Percentiles rank a stretch among this genome's conserved stretches.
Evolutionary conservation across 192 early-diverging fungal species (phyloP).

Genomic region (Pilaira anomala): DNA sequence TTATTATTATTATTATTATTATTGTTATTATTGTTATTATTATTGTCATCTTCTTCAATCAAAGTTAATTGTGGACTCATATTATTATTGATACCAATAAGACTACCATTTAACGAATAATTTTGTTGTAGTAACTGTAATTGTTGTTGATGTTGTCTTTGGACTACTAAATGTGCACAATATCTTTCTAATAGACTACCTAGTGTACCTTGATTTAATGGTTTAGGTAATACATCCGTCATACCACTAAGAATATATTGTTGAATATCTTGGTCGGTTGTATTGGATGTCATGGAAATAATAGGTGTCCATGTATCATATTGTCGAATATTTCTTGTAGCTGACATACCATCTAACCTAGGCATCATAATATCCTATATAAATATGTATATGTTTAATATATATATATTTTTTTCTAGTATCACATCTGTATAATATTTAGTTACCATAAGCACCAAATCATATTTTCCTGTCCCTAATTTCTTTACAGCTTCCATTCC

Average conservation of each 20-base stretch:
- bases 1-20: background rate
- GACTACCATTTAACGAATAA: too few relatives aligned
- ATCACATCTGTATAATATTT: too few relatives aligned
- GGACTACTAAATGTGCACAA: conserved; percentile 44
- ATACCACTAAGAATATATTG: conserved; percentile 66
- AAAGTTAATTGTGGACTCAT: conserved; percentile 4
- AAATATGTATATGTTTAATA: background rate
- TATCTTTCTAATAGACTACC: conserved; percentile 55
- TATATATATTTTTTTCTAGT: too few relatives aligned
- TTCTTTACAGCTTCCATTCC: conserved; percentile 65
- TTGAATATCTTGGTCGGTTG: conserved; percentile 56
- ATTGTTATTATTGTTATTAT: background rate
- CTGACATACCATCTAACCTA: conserved; percentile 64
- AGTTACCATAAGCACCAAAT: conserved; percentile 72
- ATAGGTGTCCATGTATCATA: conserved; percentile 68
- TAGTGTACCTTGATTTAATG: conserved; percentile 48
- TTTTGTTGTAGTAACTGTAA: conserved; percentile 14
- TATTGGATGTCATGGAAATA: conserved; percentile 74
- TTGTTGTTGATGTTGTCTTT: conserved; percentile 9
- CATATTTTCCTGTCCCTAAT: conserved; percentile 56
- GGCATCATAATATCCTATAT: conserved; percentile 71
- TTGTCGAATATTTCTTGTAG: conserved; percentile 64
- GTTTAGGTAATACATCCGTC: conserved; percentile 69
- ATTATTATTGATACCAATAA: conserved; percentile 4
- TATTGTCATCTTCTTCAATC: background rate